Conservation (phyloP, 2,329 filamentous ascomycete genomes). For the Thermoascus crustaceus region DNA sequence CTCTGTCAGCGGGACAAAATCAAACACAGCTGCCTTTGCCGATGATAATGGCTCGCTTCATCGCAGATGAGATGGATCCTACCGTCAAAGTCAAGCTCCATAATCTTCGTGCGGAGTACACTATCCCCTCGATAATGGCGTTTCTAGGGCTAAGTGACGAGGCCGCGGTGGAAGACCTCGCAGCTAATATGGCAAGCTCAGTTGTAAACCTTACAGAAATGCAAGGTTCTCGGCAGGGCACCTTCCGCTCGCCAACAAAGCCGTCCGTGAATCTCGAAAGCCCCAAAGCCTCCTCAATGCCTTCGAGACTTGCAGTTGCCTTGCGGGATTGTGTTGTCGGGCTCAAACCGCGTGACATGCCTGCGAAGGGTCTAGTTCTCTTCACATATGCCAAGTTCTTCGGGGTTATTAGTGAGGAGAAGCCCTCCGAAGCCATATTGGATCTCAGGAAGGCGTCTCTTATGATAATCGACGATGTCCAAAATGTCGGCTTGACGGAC, state of each 20-base stretch:
- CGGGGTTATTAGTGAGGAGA: conserved; percentile 58
- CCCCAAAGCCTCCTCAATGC: conserved; percentile 37
- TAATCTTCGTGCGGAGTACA: conserved; percentile 81
- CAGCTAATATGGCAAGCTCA: conserved; percentile 67
- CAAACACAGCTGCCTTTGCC: conserved; percentile 30
- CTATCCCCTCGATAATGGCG: conserved; percentile 73
- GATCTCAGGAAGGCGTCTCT: conserved; percentile 74
- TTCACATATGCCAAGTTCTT: conserved; percentile 68
- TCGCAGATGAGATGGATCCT: conserved; percentile 91
- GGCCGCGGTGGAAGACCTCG: conserved; percentile 63
- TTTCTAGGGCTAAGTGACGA: conserved; percentile 63
- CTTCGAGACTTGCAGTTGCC: conserved; percentile 49
- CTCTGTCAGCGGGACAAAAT: conserved; percentile 18
- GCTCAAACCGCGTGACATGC: conserved; percentile 67
- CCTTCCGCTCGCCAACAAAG: conserved; percentile 7
- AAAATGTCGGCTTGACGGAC: conserved; percentile 36
- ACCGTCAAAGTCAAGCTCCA: conserved; percentile 80
- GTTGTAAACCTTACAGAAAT: conserved; percentile 67
- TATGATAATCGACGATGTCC: conserved; percentile 70
- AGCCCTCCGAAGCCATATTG: conserved; percentile 55
- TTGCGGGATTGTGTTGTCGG: conserved; percentile 76
- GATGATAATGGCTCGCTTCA: conserved; percentile 79
- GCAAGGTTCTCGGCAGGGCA: conserved; percentile 17
- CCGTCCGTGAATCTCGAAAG: conserved; percentile 12
- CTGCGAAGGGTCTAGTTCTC: conserved; percentile 69